Percentiles rank a stretch among this genome's conserved stretches.
These are phyloP conservation scores for Hermanozyma aechmeae DNA, from an alignment of 805 yeast species.

Conservation along the genomic window DNA sequence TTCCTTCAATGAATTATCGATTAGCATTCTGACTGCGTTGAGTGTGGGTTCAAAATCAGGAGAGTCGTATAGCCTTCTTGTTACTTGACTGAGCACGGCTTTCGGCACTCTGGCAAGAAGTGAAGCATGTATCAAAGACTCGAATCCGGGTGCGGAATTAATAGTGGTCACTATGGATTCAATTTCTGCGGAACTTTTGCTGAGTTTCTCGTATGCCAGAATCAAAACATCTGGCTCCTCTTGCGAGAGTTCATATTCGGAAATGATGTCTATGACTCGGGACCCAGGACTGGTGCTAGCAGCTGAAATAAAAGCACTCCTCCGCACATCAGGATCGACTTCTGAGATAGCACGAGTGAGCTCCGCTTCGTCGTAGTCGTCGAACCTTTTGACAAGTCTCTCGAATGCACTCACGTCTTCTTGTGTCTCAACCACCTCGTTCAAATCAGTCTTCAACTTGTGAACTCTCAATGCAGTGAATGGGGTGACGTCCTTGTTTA, in stretches of 20 bases:
- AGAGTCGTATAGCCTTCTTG: not conserved
- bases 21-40: not conserved
- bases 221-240: too few species aligned
- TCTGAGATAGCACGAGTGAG: too few species aligned
- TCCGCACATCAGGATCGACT: too few species aligned
- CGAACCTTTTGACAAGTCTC: not conserved
- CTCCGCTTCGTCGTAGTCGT: not conserved
- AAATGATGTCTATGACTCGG: too few species aligned
- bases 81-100: not conserved
- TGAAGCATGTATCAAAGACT: not conserved
- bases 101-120: not conserved
- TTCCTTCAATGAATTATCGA: not conserved
- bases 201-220: not conserved
- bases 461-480: constrained; percentile 8
- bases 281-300: too few species aligned
- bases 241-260: too few species aligned
- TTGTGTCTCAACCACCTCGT: constrained; percentile 1
- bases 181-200: not conserved
- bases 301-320: too few species aligned
- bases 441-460: constrained; percentile 16
- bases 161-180: not conserved
- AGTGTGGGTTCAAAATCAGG: not conserved
- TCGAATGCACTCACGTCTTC: not conserved
- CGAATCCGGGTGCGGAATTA: not conserved
- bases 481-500: not conserved